phyloP scores from a whole-genome alignment of 305 asterid species.

The Fraxinus sp. region DNA sequence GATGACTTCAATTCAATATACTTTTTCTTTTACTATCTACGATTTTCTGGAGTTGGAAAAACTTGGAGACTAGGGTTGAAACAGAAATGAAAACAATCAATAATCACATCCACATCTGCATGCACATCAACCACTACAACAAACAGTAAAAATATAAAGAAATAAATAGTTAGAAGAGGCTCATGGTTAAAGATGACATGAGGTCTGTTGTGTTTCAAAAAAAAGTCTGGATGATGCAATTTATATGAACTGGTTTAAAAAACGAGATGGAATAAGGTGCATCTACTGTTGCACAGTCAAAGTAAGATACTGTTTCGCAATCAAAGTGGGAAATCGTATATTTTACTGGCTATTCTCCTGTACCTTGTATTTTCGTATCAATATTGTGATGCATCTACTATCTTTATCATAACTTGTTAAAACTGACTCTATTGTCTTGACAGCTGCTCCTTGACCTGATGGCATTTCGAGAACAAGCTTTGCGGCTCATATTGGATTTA shows the following conservation, averaged over 20 bases:
- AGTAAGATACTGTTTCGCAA: background rate
- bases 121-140: background rate
- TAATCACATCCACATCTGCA: conserved; percentile 9
- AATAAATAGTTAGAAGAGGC: conserved; percentile 1
- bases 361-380: background rate
- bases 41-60: conserved; percentile 18
- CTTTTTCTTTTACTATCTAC: conserved; percentile 10
- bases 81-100: conserved; percentile 1
- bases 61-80: conserved; percentile 9
- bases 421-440: conserved; percentile 33
- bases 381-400: background rate
- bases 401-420: background rate
- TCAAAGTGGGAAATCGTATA: conserved; percentile 1
- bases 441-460: conserved; percentile 97
- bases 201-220: background rate
- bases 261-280: background rate
- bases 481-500: conserved; percentile 93
- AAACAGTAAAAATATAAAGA: background rate
- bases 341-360: conserved; percentile 13
- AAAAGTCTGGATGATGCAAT: background rate
- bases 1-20: conserved; percentile 6
- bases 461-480: conserved; percentile 98
- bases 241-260: background rate
- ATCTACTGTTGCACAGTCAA: background rate
- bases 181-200: conserved; percentile 10